Evolutionary conservation across 352 stramenopile species (phyloP).

Genomic region (Globisporangium sylvaticum): DNA sequence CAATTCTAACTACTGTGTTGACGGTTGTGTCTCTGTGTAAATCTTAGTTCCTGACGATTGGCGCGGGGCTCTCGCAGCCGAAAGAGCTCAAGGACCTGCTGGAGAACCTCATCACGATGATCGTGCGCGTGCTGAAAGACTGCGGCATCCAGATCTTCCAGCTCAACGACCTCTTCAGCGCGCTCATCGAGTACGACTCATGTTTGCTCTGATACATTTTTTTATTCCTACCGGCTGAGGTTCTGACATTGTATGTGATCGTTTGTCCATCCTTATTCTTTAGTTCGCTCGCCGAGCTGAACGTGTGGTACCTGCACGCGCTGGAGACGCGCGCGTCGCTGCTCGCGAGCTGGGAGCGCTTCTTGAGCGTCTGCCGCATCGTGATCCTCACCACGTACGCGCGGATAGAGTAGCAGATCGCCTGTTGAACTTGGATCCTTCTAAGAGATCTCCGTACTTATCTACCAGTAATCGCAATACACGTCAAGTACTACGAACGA

Average conservation of each 20-base stretch:
- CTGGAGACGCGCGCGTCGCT: conserved; percentile 49
- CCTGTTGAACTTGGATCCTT: too few relatives aligned
- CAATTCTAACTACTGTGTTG: background rate
- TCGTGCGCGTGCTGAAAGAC: conserved; percentile 59
- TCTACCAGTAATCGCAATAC: background rate
- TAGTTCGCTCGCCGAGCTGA: conserved; percentile 48
- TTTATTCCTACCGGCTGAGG: too few relatives aligned
- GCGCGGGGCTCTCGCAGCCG: conserved; percentile 63
- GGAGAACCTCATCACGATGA: conserved; percentile 55
- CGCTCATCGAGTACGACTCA: conserved; percentile 51
- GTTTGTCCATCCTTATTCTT: background rate
- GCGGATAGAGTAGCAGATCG: conserved; percentile 18
- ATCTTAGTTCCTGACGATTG: conserved; percentile 55
- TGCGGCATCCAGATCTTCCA: conserved; percentile 35
- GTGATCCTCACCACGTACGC: conserved; percentile 55
- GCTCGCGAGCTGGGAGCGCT: conserved; percentile 68
- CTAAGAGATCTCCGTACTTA: background rate
- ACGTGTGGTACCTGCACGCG: conserved; percentile 73
- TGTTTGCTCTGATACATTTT: too few relatives aligned
- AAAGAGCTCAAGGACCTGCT: conserved; percentile 74
- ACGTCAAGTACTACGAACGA: too few relatives aligned
- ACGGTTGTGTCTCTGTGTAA: background rate
- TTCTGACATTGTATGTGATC: background rate
- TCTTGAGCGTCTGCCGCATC: conserved; percentile 59
- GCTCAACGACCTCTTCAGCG: conserved; percentile 55